Evolutionary conservation across 2,329 filamentous ascomycete species (phyloP), one percentile per base, ranked within the genome.

Genomic region (Massarina eburnea): DNA sequence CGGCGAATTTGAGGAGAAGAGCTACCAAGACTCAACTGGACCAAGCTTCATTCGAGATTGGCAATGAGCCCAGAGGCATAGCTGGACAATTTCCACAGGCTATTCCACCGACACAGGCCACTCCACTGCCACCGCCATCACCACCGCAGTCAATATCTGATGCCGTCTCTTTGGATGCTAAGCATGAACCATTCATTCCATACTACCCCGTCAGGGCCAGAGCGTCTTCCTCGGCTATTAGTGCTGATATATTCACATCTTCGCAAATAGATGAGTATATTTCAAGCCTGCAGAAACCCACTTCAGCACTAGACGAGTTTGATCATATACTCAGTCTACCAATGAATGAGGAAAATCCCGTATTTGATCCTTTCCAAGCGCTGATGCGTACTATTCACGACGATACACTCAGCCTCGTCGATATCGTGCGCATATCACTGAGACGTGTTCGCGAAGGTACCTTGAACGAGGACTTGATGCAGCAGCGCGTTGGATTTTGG

Each of bases 401-500:
- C 30, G 48, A 55, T 21, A 43, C 43, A 3, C 39, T 39, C 12
- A 42, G 43, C 9, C 29, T 57, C 1, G 47, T 54, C 1, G 50
- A 53, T 5, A 47, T 55, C 27, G 47, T 57, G 9, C 48, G 48
- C 1, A 26, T 45, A 3, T 52, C 56, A 5, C 33, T 54, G 8
- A 48, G 45, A 15, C 45, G 47, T 3, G 54, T 59, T n/a, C 50
- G 54, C n/a, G 43, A 57, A 20, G 51, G 34, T 17, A 57, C 52
- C 0, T 18, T 57, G 26, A 41, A 57, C 17, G 52, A 57, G 22
- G 44, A 51, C 15, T 40, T 54, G 6, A 48, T 58, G 47, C 49
- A 54, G 26, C 46, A 43, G 24, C 55, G 52, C 4, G 51, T 58
- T 12, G 51, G 17, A 0, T 54, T 54, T 40, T 58, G 52, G 55